These are phyloP conservation scores for Penicillium glabrum DNA, from an alignment of 2,329 filamentous ascomycete species.

Conservation along the genomic window DNA sequence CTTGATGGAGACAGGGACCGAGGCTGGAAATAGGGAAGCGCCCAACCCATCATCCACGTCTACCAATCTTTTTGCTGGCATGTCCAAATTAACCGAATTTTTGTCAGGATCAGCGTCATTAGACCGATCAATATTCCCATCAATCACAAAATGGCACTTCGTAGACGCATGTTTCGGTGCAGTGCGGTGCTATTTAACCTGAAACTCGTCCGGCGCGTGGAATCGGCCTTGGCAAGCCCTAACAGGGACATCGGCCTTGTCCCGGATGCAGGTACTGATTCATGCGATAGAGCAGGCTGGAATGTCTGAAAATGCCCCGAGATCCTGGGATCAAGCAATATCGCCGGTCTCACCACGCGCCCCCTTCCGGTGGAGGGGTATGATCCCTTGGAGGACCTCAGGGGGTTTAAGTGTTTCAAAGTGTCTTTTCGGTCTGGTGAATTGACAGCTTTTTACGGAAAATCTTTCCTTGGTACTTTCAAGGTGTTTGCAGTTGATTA, in stretches of 20 bases:
- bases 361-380: slow-evolving; percentile 7
- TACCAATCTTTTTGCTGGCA: background rate
- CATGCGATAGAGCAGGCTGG: background rate
- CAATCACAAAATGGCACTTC: background rate
- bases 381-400: slow-evolving; percentile 8
- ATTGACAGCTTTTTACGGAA: slow-evolving; percentile 4
- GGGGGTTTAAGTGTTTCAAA: slow-evolving; percentile 16
- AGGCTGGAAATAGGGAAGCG: slow-evolving; percentile 3
- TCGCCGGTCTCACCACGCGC: slow-evolving; percentile 9
- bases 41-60: slow-evolving; percentile 1
- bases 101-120: background rate
- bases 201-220: slow-evolving; percentile 26
- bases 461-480: background rate
- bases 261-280: slow-evolving; percentile 3
- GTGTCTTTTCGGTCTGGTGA: background rate
- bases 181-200: slow-evolving; percentile 15
- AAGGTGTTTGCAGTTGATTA: slow-evolving; percentile 18
- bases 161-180: background rate
- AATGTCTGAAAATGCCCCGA: background rate
- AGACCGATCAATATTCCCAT: background rate
- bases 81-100: background rate
- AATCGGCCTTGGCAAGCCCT: slow-evolving; percentile 19
- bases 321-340: slow-evolving; percentile 2
- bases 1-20: background rate
- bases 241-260: slow-evolving; percentile 16